A percentile compares a stretch with the other conserved stretches of the same genome.
These are phyloP conservation scores for Linnemannia zychae DNA, from an alignment of 192 early-diverging fungal species.

Conservation along the genomic window DNA sequence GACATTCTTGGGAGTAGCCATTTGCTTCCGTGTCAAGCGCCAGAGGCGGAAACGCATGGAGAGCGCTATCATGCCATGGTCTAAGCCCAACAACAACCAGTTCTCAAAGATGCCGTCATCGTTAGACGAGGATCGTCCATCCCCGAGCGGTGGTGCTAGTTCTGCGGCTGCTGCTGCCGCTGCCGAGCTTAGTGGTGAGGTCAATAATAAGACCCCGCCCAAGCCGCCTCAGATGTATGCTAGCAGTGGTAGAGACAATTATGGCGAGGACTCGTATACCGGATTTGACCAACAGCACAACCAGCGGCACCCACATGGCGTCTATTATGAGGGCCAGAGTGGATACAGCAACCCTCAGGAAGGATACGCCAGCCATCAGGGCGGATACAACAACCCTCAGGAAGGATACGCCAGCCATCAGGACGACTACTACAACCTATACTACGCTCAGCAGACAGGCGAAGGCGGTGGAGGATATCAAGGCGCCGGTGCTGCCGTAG, in stretches of 20 bases:
- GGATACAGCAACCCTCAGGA: slow-evolving; percentile 1
- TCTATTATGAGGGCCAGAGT: background rate
- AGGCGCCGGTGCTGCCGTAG: background rate
- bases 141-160: background rate
- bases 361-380: background rate
- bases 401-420: background rate
- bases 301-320: background rate
- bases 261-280: slow-evolving; percentile 6
- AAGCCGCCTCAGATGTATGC: slow-evolving; percentile 10
- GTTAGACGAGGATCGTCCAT: slow-evolving; percentile 27
- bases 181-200: slow-evolving; percentile 8
- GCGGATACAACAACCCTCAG: background rate
- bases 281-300: background rate
- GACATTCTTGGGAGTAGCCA: slow-evolving; percentile 12
- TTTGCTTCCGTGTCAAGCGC: slow-evolving; percentile 25
- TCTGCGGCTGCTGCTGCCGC: slow-evolving; percentile 7
- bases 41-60: slow-evolving; percentile 33
- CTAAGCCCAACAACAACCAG: slow-evolving; percentile 18
- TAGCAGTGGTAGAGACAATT: slow-evolving; percentile 1
- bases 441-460: slow-evolving; percentile 20
- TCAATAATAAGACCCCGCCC: slow-evolving; percentile 25
- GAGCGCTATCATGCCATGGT: slow-evolving; percentile 49
- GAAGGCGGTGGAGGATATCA: background rate
- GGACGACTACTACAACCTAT: slow-evolving; percentile 41
- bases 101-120: slow-evolving; percentile 38